Conservation (phyloP, 2,329 filamentous ascomycete genomes). For the Aureobasidium mangrovei region DNA sequence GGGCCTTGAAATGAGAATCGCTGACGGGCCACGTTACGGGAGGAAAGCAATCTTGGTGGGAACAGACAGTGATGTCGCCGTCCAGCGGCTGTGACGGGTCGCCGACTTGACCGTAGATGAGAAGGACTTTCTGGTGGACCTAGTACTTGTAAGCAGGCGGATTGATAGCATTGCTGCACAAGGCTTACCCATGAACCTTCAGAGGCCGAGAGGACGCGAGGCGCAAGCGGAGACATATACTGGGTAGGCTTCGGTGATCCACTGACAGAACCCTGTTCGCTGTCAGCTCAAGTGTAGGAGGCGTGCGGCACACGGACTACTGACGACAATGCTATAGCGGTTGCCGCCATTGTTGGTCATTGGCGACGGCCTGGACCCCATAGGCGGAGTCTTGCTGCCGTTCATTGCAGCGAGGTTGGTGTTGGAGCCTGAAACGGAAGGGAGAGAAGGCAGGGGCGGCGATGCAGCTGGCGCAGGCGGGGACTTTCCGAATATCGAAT, state of each 20-base stretch:
- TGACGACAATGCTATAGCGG: slow-evolving; percentile 49
- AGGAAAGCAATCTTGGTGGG: slow-evolving; percentile 79
- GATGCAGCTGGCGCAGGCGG: slow-evolving; percentile 60
- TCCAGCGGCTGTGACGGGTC: slow-evolving; percentile 64
- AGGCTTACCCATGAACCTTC: slow-evolving; percentile 73
- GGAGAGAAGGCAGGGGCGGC: slow-evolving; percentile 48
- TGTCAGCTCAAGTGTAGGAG: slow-evolving; percentile 4
- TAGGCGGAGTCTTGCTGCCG: slow-evolving; percentile 35
- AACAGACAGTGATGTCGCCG: slow-evolving; percentile 68
- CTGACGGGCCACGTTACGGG: slow-evolving; percentile 77
- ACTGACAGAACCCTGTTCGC: slow-evolving; percentile 32
- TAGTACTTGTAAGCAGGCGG: slow-evolving; percentile 29
- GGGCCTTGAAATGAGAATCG: slow-evolving; percentile 82
- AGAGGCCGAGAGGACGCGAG: slow-evolving; percentile 66
- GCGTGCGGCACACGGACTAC: not conserved
- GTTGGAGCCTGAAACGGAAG: slow-evolving; percentile 19
- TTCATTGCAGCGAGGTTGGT: slow-evolving; percentile 53
- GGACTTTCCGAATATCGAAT: slow-evolving; percentile 56
- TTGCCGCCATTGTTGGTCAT: slow-evolving; percentile 33
- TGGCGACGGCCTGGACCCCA: slow-evolving; percentile 16
- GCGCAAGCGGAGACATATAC: slow-evolving; percentile 68
- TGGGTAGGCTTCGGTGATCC: slow-evolving; percentile 26
- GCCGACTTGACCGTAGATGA: slow-evolving; percentile 73
- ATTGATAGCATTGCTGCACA: not conserved
- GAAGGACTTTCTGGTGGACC: slow-evolving; percentile 86